A percentile compares a stretch with the other conserved stretches of the same genome.
Evolutionary conservation across 768 basidiomycete genomes (phyloP).

Genomic region (Pleurotus ostreatus): DNA sequence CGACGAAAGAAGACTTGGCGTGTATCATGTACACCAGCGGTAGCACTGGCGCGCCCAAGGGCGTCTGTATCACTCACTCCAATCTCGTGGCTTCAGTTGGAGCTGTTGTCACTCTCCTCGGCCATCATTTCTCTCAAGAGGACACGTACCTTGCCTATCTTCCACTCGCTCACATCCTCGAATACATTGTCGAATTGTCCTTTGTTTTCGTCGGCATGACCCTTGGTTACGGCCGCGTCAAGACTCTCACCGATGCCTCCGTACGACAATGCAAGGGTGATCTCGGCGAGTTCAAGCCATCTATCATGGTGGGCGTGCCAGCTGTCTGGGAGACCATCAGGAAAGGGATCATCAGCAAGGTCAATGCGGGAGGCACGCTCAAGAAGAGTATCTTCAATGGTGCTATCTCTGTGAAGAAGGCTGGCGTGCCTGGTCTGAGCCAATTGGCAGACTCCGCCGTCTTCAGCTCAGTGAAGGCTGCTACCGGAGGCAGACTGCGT

Average conservation of each 20-base stretch:
- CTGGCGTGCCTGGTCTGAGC: slow-evolving; percentile 59
- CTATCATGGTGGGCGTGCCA: slow-evolving; percentile 93
- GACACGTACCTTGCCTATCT: slow-evolving; percentile 88
- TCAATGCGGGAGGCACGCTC: slow-evolving; percentile 61
- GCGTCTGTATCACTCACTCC: slow-evolving; percentile 82
- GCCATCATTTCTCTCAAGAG: slow-evolving; percentile 53
- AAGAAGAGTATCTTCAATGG: slow-evolving; percentile 79
- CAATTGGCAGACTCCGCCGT: slow-evolving; percentile 73
- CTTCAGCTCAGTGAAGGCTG: slow-evolving; percentile 69
- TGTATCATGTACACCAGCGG: slow-evolving; percentile 78
- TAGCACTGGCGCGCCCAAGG: slow-evolving; percentile 91
- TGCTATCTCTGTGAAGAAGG: slow-evolving; percentile 73
- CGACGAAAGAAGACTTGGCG: slow-evolving; percentile 38
- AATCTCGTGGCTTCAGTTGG: slow-evolving; percentile 86
- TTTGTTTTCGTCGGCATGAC: slow-evolving; percentile 76
- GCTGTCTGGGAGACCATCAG: slow-evolving; percentile 97
- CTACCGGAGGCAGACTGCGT: slow-evolving; percentile 85
- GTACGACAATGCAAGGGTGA: slow-evolving; percentile 87
- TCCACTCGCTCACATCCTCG: slow-evolving; percentile 92
- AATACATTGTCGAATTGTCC: slow-evolving; percentile 87
- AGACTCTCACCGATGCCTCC: slow-evolving; percentile 94
- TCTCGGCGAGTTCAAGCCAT: slow-evolving; percentile 74
- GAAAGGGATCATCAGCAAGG: slow-evolving; percentile 86
- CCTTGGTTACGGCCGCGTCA: slow-evolving; percentile 87
- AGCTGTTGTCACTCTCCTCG: slow-evolving; percentile 70